A percentile compares a stretch with the other conserved stretches of the same genome.
phyloP scores from a whole-genome alignment of 352 stramenopile species.

The Phytophthora citrophthora region DNA sequence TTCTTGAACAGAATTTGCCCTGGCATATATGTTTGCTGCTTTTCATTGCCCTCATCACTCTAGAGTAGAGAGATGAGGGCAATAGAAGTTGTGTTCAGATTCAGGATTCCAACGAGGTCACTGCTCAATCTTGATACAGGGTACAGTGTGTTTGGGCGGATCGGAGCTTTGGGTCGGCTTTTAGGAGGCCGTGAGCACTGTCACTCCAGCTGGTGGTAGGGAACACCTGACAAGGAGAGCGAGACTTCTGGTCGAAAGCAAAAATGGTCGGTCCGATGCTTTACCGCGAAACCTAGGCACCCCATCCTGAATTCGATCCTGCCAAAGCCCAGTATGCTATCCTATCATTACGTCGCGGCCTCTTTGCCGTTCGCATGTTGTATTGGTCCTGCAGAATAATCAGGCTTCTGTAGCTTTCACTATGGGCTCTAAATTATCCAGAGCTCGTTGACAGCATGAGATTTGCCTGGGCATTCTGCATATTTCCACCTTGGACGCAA shows the following conservation, averaged over 20 bases:
- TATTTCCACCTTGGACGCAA: slow-evolving; percentile 27
- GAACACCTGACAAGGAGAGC: slow-evolving; percentile 20
- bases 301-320: slow-evolving; percentile 35
- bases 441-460: slow-evolving; percentile 13
- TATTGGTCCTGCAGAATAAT: neutral
- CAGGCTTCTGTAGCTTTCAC: neutral
- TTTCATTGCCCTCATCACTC: no score
- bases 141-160: neutral
- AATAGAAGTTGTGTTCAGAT: no score
- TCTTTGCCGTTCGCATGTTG: slow-evolving; percentile 28
- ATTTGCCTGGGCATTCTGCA: slow-evolving; percentile 37
- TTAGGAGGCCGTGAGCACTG: neutral
- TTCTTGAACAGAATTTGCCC: no score
- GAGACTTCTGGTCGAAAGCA: slow-evolving; percentile 15
- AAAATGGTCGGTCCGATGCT: slow-evolving; percentile 9
- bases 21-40: no score
- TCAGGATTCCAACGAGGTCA: no score
- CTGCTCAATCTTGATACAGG: no score
- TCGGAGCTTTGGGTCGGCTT: neutral
- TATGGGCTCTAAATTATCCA: slow-evolving; percentile 7
- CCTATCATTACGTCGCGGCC: slow-evolving; percentile 30
- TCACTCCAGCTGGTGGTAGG: slow-evolving; percentile 21
- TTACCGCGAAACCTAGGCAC: slow-evolving; percentile 21
- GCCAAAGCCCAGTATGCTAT: slow-evolving; percentile 26
- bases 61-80: no score